Percentiles rank a stretch among this genome's conserved stretches.
These are phyloP conservation scores for Ascochyta rabiei DNA, from an alignment of 2,329 filamentous ascomycete genomes.

Conservation along the genomic window DNA sequence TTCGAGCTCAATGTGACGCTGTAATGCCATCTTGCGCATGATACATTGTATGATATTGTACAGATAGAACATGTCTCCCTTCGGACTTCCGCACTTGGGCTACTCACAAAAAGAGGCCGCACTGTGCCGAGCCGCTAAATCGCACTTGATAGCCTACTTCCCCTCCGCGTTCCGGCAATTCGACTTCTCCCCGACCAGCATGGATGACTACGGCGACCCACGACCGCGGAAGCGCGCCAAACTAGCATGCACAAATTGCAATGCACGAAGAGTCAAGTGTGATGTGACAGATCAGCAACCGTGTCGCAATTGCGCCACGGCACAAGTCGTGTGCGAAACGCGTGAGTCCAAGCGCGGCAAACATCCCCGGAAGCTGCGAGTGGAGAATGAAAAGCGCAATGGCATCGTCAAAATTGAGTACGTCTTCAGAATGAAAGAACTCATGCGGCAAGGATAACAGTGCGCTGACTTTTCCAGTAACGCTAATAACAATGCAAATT, in stretches of 20 bases:
- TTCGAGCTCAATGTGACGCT: neutral
- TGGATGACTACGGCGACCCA: slow-evolving; percentile 19
- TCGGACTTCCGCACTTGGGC: neutral
- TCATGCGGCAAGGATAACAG: neutral
- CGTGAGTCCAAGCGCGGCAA: slow-evolving; percentile 53
- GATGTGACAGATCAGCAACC: slow-evolving; percentile 54
- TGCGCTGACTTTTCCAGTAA: neutral
- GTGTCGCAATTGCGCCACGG: slow-evolving; percentile 50
- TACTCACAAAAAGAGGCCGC: neutral
- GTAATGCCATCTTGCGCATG: too few relatives aligned
- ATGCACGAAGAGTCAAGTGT: slow-evolving; percentile 54
- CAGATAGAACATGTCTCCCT: neutral
- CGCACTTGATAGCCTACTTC: slow-evolving; percentile 31
- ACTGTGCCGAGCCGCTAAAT: slow-evolving; percentile 21
- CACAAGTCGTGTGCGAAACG: slow-evolving; percentile 49
- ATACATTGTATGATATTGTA: neutral
- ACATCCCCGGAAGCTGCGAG: slow-evolving; percentile 38
- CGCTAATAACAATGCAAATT: slow-evolving; percentile 2
- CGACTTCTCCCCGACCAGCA: slow-evolving; percentile 17
- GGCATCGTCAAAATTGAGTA: slow-evolving; percentile 22
- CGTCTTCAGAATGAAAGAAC: neutral
- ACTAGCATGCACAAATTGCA: slow-evolving; percentile 53
- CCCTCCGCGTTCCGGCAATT: slow-evolving; percentile 17
- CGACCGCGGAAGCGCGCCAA: slow-evolving; percentile 47
- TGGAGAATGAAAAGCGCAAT: slow-evolving; percentile 24